phyloP scores from a whole-genome alignment of 2,329 filamentous ascomycete genomes.

The Neonectria magnoliae region DNA sequence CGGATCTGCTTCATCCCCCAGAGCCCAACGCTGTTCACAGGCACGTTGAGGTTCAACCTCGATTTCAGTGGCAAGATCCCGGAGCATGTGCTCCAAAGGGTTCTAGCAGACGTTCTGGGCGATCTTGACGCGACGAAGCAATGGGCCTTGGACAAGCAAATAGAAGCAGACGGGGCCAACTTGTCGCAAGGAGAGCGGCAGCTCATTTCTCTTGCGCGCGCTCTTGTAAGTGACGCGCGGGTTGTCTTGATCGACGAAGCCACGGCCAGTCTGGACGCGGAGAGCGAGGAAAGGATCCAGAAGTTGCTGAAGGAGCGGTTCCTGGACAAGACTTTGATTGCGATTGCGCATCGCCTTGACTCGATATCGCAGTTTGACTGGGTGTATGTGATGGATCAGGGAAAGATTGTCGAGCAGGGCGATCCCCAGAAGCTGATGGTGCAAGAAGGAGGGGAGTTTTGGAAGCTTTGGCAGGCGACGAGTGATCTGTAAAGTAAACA shows the following conservation, averaged over 20 bases:
- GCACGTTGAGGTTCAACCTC: conserved; percentile 66
- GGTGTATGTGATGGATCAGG: conserved; percentile 78
- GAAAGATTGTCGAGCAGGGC: conserved; percentile 74
- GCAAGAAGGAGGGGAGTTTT: conserved; percentile 1
- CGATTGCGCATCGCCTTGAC: conserved; percentile 66
- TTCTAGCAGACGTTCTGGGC: background rate
- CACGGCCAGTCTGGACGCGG: conserved; percentile 75
- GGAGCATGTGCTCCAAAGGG: background rate
- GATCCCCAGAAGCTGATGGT: background rate
- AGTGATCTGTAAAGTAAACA: background rate
- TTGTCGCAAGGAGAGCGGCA: conserved; percentile 74
- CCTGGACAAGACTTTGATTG: conserved; percentile 70
- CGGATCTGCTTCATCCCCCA: conserved; percentile 68
- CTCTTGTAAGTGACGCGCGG: conserved; percentile 71
- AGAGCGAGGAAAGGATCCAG: conserved; percentile 79
- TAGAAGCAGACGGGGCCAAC: conserved; percentile 42
- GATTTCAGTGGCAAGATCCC: conserved; percentile 52
- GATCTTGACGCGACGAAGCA: background rate
- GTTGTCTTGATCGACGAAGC: conserved; percentile 83
- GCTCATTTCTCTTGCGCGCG: conserved; percentile 76
- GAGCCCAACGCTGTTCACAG: conserved; percentile 69
- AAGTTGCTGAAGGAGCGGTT: conserved; percentile 72
- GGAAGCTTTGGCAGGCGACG: conserved; percentile 2
- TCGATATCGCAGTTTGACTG: conserved; percentile 79
- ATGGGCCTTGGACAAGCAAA: conserved; percentile 1